These are phyloP conservation scores for Ustilago crameri DNA, from an alignment of 1,284 basidiomycete genomes.

Conservation along the genomic window DNA sequence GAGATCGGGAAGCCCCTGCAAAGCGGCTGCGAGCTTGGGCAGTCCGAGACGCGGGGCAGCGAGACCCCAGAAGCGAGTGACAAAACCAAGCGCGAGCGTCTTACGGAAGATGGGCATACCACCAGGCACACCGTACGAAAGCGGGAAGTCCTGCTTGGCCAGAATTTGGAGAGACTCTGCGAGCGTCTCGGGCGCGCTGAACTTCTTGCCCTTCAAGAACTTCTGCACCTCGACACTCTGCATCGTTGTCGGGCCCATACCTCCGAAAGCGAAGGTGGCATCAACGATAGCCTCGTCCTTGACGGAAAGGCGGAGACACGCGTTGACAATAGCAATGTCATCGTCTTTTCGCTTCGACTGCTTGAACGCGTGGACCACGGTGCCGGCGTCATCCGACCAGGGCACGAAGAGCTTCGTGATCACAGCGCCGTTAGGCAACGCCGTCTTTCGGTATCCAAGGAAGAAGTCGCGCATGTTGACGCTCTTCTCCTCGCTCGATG, in stretches of 20 bases:
- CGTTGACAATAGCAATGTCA: slow-evolving; percentile 69
- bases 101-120: slow-evolving; percentile 69
- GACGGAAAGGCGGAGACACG: slow-evolving; percentile 58
- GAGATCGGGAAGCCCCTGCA: slow-evolving; percentile 32
- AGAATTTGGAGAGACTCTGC: slow-evolving; percentile 38
- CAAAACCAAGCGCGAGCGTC: slow-evolving; percentile 67
- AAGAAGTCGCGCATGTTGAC: slow-evolving; percentile 63
- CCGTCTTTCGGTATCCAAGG: slow-evolving; percentile 68
- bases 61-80: slow-evolving; percentile 66
- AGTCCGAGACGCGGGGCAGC: slow-evolving; percentile 48
- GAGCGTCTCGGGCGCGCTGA: slow-evolving; percentile 23
- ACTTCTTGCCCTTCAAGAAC: slow-evolving; percentile 42
- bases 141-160: slow-evolving; percentile 61
- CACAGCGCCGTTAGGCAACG: slow-evolving; percentile 62
- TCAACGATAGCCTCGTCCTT: slow-evolving; percentile 41
- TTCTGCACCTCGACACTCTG: slow-evolving; percentile 51
- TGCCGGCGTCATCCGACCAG: slow-evolving; percentile 42
- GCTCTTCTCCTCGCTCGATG: slow-evolving; percentile 44
- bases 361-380: slow-evolving; percentile 67
- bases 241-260: slow-evolving; percentile 67
- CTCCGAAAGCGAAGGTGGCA: slow-evolving; percentile 66
- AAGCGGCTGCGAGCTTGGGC: slow-evolving; percentile 12
- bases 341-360: slow-evolving; percentile 69
- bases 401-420: slow-evolving; percentile 61
- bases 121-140: slow-evolving; percentile 67